Percentiles rank a stretch among this genome's conserved stretches.
Conservation (phyloP, 176 grass and related monocot species). For the maize (Zea mays) region DNA sequence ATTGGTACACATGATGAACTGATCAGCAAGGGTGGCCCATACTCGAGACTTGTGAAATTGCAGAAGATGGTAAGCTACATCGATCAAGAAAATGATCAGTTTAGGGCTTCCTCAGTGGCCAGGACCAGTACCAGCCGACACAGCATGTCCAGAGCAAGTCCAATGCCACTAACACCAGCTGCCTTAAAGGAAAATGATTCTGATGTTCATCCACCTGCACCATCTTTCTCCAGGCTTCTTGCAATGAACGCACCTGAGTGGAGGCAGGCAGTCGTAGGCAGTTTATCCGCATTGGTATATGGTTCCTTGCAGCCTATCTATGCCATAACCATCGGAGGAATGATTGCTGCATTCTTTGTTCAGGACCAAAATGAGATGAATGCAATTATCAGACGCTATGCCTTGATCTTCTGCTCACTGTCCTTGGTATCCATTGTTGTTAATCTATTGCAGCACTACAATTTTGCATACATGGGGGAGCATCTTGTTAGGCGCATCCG, state of each 20-base stretch:
- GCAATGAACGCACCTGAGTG: conserved; percentile 92
- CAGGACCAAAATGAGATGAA: conserved; percentile 78
- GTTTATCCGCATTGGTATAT: conserved; percentile 72
- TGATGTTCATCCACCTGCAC: conserved; percentile 41
- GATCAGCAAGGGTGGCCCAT: conserved; percentile 69
- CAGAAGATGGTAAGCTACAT: conserved; percentile 93
- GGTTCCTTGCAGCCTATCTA: conserved; percentile 93
- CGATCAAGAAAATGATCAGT: conserved; percentile 79
- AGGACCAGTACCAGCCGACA: conserved; percentile 77
- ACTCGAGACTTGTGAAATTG: conserved; percentile 85
- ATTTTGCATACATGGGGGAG: conserved; percentile 93
- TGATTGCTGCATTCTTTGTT: conserved; percentile 94
- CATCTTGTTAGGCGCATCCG: conserved; percentile 86
- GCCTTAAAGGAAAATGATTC: conserved; percentile 45
- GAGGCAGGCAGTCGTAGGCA: conserved; percentile 84
- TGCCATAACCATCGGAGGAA: conserved; percentile 83
- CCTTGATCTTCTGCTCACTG: conserved; percentile 84
- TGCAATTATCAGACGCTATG: conserved; percentile 67
- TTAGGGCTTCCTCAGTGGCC: conserved; percentile 63
- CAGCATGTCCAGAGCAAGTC: conserved; percentile 85
- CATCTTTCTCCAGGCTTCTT: conserved; percentile 94
- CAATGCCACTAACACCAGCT: conserved; percentile 67
- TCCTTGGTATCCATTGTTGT: conserved; percentile 74
- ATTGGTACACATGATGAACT: conserved; percentile 92
- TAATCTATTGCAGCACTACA: conserved; percentile 90